Evolutionary conservation across 2,329 filamentous ascomycete genomes (phyloP).

Genomic region (Juglanconis oblonga): DNA sequence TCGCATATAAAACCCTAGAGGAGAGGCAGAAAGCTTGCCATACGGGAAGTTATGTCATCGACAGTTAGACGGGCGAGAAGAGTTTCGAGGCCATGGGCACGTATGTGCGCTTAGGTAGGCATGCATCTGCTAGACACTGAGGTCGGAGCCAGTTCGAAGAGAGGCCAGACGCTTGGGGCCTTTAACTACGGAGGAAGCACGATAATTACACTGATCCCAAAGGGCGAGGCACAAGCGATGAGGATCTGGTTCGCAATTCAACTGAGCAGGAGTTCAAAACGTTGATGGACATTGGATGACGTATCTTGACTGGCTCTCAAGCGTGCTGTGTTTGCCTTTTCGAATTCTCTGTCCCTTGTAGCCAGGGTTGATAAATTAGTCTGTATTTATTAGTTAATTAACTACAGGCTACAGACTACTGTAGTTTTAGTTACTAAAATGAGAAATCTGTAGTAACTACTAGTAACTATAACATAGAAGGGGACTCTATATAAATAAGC

Average conservation of each 20-base stretch:
- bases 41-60: conserved; percentile 41
- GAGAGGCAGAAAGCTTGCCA: conserved; percentile 34
- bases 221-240: conserved; percentile 33
- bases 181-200: conserved; percentile 42
- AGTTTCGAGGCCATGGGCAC: conserved; percentile 39
- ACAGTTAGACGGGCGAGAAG: conserved; percentile 36
- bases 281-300: conserved; percentile 35
- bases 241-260: conserved; percentile 37
- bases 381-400: too few species aligned
- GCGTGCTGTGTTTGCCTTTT: neutral
- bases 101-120: conserved; percentile 34
- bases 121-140: conserved; percentile 39
- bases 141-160: conserved; percentile 28
- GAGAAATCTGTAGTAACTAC: too few species aligned
- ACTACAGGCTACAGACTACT: too few species aligned
- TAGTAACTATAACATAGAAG: too few species aligned
- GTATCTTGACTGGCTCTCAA: conserved; percentile 17
- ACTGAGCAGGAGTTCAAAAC: conserved; percentile 35
- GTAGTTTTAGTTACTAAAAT: too few species aligned
- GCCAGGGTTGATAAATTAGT: too few species aligned
- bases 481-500: too few species aligned
- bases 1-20: conserved; percentile 24
- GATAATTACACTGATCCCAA: conserved; percentile 36
- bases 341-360: too few species aligned
- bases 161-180: conserved; percentile 38